Conservation (phyloP, 2,329 filamentous ascomycete genomes). For the Monosporascus sp. region DNA sequence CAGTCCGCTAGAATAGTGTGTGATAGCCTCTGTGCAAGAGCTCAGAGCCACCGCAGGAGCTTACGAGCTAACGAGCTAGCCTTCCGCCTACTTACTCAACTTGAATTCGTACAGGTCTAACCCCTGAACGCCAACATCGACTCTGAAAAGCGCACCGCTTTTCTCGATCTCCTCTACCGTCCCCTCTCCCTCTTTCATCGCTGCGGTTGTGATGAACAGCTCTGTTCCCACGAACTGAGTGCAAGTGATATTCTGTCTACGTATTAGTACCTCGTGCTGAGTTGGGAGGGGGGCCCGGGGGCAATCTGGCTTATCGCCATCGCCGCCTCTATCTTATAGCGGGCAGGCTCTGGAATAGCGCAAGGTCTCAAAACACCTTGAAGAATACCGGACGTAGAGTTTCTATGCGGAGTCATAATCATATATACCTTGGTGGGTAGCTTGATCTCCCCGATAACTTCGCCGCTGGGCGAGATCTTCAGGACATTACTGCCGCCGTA, state of each 20-base stretch:
- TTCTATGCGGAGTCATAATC: background rate
- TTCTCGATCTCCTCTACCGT: conserved; percentile 56
- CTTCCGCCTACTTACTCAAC: conserved; percentile 24
- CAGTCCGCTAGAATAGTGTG: too few relatives aligned
- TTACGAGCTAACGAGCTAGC: too few relatives aligned
- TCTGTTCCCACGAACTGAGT: conserved; percentile 69
- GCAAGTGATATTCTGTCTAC: conserved; percentile 65
- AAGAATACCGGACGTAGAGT: too few relatives aligned
- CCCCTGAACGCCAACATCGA: conserved; percentile 70
- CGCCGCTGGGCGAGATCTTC: conserved; percentile 63
- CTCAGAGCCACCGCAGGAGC: too few relatives aligned
- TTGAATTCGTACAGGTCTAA: conserved; percentile 60
- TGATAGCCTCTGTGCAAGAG: too few relatives aligned
- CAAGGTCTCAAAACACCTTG: too few relatives aligned
- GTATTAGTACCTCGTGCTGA: background rate
- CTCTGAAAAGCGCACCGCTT: conserved; percentile 67
- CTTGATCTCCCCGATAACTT: conserved; percentile 67
- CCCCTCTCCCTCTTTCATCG: conserved; percentile 58
- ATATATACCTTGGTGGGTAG: conserved; percentile 55
- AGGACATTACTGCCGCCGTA: conserved; percentile 74
- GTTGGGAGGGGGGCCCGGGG: background rate
- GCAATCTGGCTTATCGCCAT: background rate
- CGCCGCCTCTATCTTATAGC: background rate
- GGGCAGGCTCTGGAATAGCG: too few relatives aligned
- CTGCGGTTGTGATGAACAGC: conserved; percentile 74